Conservation (phyloP, 108 stramenopile genomes). For the Nannochloropsis oceanica region DNA sequence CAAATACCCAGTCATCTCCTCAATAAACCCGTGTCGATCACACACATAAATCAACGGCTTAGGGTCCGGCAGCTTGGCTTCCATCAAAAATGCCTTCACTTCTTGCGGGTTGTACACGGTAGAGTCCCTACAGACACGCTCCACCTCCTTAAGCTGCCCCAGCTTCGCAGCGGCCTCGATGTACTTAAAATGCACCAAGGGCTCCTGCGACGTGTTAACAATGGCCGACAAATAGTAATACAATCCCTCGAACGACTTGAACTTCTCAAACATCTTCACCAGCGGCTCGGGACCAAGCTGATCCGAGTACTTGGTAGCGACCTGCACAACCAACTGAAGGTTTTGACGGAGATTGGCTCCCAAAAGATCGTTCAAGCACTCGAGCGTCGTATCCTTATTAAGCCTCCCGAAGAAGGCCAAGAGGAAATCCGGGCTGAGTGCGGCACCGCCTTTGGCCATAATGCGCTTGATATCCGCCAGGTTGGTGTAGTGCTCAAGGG, state of each 20-base stretch:
- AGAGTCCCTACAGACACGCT: constrained; percentile 98
- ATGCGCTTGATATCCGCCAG: constrained; percentile 88
- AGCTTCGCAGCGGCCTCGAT: constrained; percentile 45
- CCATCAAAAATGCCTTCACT: constrained; percentile 89
- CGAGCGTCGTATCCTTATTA: constrained; percentile 74
- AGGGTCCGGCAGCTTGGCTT: constrained; percentile 95
- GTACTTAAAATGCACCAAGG: constrained; percentile 98
- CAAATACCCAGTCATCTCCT: constrained; percentile 96
- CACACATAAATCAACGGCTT: constrained; percentile 98
- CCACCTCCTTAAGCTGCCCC: constrained; percentile 47
- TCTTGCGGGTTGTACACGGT: constrained; percentile 93
- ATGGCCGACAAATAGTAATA: constrained; percentile 85
- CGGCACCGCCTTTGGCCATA: constrained; percentile 80
- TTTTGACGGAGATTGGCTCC: constrained; percentile 63
- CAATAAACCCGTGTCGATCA: constrained; percentile 92
- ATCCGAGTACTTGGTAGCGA: constrained; percentile 94
- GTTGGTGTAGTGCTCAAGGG: constrained; percentile 98
- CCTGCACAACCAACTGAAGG: constrained; percentile 85
- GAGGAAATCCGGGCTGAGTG: constrained; percentile 89
- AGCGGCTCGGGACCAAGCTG: constrained; percentile 86
- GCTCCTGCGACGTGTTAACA: constrained; percentile 82
- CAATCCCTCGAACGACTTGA: constrained; percentile 71
- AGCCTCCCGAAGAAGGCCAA: constrained; percentile 91
- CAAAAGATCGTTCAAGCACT: constrained; percentile 90
- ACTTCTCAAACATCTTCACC: constrained; percentile 84